Evolutionary conservation across 2,329 filamentous ascomycete species (phyloP), one percentile per base, ranked within the genome.

Genomic region (Fusarium burgessii): DNA sequence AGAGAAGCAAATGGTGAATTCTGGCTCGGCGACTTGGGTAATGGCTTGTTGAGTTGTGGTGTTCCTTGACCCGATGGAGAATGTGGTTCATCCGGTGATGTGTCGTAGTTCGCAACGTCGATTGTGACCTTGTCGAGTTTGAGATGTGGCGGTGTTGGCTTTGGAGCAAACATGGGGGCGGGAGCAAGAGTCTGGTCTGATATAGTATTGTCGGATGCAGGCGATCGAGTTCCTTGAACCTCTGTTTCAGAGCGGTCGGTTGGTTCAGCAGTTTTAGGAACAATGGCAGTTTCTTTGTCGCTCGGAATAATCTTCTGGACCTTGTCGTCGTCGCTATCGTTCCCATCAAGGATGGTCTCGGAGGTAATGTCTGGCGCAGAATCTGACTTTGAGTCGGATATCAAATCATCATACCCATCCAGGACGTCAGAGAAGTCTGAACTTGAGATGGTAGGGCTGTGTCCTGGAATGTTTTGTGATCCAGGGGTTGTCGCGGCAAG

Each of bases 21-120:
- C 77, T 63, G 86, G 59, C 79, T 79, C 5, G 88, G 87, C 10
- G 87, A 89, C 69, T 83, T 88, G 14, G 87, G 87, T 7, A 88
- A 76, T 29, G 86, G 86, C 70, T 88, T 89, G 78, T 88, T 86
- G 43, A 86, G 82, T 70, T 85, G 81, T 12, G 82, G 82, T 43
- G 71, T 71, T 38, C 75, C 66, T 27, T 70, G 74, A 15, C 72
- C 68, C 20, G 79, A 77, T 41, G 74, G 77, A 33, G 78, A 77
- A 35, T 75, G 74, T 10, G 66, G 62, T 32, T 65, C 68, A 55
- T 73, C 70, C 45, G 72, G 72, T 62, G 73, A 65, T 35, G 63
- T 70, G 47, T 78, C 74, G 65, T 75, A 74, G 63, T 74, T 72
- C 33, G 70, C 60, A 41, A 75, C 63, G 54, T 77, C 75, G 51